phyloP scores from a whole-genome alignment of 768 basidiomycete species.

The Russula griseocarnosa region DNA sequence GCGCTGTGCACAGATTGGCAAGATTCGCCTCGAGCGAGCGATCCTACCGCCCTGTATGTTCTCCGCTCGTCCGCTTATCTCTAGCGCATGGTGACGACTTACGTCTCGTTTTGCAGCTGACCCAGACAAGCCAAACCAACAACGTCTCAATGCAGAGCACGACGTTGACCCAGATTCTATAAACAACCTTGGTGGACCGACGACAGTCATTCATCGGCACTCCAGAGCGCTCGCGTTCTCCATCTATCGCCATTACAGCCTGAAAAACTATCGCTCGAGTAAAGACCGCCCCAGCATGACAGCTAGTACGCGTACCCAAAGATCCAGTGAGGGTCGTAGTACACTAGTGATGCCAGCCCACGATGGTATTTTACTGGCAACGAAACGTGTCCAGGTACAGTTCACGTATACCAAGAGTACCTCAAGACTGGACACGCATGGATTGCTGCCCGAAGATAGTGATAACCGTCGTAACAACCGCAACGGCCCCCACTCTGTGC shows the following conservation, averaged over 20 bases:
- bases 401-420: conserved; percentile 38
- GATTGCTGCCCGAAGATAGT: conserved; percentile 16
- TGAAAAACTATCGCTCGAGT: conserved; percentile 29
- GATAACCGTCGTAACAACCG: conserved; percentile 12
- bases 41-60: conserved; percentile 23
- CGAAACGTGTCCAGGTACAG: conserved; percentile 71
- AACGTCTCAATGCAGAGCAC: conserved; percentile 61
- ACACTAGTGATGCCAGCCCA: conserved; percentile 19
- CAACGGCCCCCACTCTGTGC: not conserved
- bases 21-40: conserved; percentile 28
- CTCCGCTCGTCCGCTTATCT: not conserved
- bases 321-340: conserved; percentile 8
- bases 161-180: conserved; percentile 47
- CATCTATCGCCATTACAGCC: conserved; percentile 59
- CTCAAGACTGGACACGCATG: conserved; percentile 9
- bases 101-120: conserved; percentile 39
- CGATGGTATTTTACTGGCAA: conserved; percentile 57
- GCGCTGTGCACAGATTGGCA: conserved; percentile 38
- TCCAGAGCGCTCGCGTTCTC: conserved; percentile 77
- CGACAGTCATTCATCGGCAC: conserved; percentile 74
- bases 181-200: conserved; percentile 51
- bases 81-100: not conserved
- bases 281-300: conserved; percentile 27
- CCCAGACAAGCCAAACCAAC: conserved; percentile 57
- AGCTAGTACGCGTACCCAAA: conserved; percentile 26